Conservation (phyloP, 2,329 filamentous ascomycete species). For the Stylonectria norvegica region DNA sequence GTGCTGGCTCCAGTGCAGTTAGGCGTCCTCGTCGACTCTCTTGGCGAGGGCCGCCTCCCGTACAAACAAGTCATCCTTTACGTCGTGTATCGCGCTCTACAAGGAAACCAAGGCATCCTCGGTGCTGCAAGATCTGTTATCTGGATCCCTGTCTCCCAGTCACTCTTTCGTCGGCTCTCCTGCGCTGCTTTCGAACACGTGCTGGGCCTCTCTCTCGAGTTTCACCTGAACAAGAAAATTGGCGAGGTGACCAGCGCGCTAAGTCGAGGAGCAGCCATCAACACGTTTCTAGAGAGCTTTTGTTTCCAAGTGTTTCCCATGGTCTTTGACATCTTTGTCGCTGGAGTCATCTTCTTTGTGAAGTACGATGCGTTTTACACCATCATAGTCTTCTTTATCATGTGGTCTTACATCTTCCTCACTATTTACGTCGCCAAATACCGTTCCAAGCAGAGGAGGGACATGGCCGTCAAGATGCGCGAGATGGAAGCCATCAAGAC, state of each 20-base stretch:
- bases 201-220: slow-evolving; percentile 45
- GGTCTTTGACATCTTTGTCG: slow-evolving; percentile 48
- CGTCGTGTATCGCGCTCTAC: slow-evolving; percentile 41
- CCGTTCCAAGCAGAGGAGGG: slow-evolving; percentile 40
- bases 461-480: slow-evolving; percentile 42
- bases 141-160: slow-evolving; percentile 48
- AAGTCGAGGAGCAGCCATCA: slow-evolving; percentile 45
- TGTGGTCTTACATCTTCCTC: slow-evolving; percentile 48
- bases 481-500: slow-evolving; percentile 50
- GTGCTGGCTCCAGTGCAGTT: slow-evolving; percentile 42
- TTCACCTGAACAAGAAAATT: slow-evolving; percentile 49
- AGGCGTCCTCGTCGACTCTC: slow-evolving; percentile 37
- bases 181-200: slow-evolving; percentile 47
- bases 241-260: slow-evolving; percentile 50
- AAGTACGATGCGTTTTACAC: slow-evolving; percentile 47
- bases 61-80: slow-evolving; percentile 43
- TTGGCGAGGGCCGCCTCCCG: slow-evolving; percentile 40
- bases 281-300: slow-evolving; percentile 47
- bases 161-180: slow-evolving; percentile 40
- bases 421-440: slow-evolving; percentile 51
- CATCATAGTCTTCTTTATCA: slow-evolving; percentile 46
- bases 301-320: slow-evolving; percentile 50
- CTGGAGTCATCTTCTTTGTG: slow-evolving; percentile 44
- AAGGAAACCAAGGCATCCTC: slow-evolving; percentile 44
- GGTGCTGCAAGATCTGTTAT: slow-evolving; percentile 41